Conservation (phyloP, 495 filamentous ascomycete genomes). For the Penicillium dipodomyicola region DNA sequence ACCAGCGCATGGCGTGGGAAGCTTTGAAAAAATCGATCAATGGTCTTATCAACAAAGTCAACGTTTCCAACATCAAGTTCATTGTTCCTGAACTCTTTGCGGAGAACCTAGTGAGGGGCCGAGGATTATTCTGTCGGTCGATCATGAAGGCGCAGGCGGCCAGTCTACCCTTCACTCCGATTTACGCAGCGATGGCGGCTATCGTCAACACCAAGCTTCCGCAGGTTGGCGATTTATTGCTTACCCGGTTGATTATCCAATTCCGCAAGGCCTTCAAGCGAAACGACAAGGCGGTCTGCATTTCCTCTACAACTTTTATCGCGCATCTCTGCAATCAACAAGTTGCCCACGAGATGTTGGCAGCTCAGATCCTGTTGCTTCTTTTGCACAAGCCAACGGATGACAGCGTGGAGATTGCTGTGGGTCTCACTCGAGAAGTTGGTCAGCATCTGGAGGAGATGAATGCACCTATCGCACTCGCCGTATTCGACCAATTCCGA, state of each 20-base stretch:
- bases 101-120: slow-evolving; percentile 88
- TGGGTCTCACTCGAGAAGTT: slow-evolving; percentile 84
- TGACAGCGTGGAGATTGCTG: slow-evolving; percentile 96
- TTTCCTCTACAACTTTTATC: slow-evolving; percentile 88
- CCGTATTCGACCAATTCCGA: slow-evolving; percentile 92
- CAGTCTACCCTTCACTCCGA: slow-evolving; percentile 93
- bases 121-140: slow-evolving; percentile 88
- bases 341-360: slow-evolving; percentile 89
- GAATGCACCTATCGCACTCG: slow-evolving; percentile 77
- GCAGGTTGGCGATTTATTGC: slow-evolving; percentile 84
- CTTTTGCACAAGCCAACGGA: slow-evolving; percentile 93
- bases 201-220: slow-evolving; percentile 98
- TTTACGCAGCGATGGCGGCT: slow-evolving; percentile 90
- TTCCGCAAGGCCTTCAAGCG: slow-evolving; percentile 95
- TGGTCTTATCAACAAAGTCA: slow-evolving; percentile 97
- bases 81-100: slow-evolving; percentile 94
- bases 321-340: slow-evolving; percentile 94
- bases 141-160: slow-evolving; percentile 97
- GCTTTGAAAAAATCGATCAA: slow-evolving; percentile 98
- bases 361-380: slow-evolving; percentile 84
- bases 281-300: slow-evolving; percentile 94
- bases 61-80: slow-evolving; percentile 93
- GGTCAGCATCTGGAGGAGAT: slow-evolving; percentile 94
- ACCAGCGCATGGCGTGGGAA: slow-evolving; percentile 99
- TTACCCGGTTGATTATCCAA: slow-evolving; percentile 82